Percentiles rank a stretch among this genome's conserved stretches.
Evolutionary conservation across 1,284 basidiomycete genomes (phyloP).

Genomic region (Rhodotorula sp.): DNA sequence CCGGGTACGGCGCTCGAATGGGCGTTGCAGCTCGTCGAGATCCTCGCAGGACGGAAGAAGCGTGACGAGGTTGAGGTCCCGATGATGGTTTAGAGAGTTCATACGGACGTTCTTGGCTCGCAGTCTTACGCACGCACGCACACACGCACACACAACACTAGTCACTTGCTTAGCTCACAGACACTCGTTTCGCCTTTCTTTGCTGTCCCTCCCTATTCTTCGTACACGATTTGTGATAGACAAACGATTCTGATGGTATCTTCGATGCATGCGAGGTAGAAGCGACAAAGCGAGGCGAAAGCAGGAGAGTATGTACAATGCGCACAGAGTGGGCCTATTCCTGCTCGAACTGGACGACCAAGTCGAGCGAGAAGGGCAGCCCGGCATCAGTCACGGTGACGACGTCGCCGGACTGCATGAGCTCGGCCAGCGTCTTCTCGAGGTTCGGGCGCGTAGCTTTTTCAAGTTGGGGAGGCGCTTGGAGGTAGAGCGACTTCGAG

Average conservation of each 20-base stretch:
- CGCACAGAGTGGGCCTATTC: no score
- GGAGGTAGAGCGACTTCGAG: constrained; percentile 80
- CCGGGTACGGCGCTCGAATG: constrained; percentile 74
- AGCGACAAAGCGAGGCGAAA: no score
- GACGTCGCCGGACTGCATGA: constrained; percentile 55
- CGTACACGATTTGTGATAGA: no score
- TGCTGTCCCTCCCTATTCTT: not conserved
- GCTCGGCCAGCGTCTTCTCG: constrained; percentile 74
- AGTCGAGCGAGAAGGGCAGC: constrained; percentile 78
- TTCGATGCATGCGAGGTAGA: no score
- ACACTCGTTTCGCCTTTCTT: not conserved
- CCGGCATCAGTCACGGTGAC: constrained; percentile 76
- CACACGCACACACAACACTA: not conserved
- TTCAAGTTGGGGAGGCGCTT: constrained; percentile 86
- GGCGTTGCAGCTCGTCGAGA: constrained; percentile 67
- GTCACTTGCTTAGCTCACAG: not conserved
- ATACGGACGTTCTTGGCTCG: no score
- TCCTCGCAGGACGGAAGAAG: constrained; percentile 64
- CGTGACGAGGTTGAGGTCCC: constrained; percentile 65
- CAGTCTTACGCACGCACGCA: not conserved
- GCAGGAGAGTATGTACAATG: no score
- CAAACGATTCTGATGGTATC: no score
- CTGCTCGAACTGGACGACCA: constrained; percentile 51
- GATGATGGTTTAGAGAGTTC: constrained; percentile 62
- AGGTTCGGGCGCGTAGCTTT: constrained; percentile 83